A percentile compares a stretch with the other conserved stretches of the same genome.
These are phyloP conservation scores for Lecanoromycetidae sp. DNA, from an alignment of 2,329 filamentous ascomycete genomes.

Conservation along the genomic window DNA sequence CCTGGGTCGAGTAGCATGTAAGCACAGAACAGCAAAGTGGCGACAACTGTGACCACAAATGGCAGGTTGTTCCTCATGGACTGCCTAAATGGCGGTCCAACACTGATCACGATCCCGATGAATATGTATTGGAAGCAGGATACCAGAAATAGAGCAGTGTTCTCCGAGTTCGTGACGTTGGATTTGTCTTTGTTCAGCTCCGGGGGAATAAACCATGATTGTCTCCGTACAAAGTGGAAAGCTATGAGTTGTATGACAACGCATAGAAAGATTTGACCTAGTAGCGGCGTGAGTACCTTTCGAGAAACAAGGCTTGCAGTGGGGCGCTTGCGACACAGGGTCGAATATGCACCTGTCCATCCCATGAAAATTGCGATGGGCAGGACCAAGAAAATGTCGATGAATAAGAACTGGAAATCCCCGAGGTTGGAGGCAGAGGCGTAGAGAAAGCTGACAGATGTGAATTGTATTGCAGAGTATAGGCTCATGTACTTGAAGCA, in stretches of 20 bases:
- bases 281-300: constrained; percentile 77
- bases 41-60: constrained; percentile 64
- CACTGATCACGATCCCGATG: constrained; percentile 75
- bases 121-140: constrained; percentile 94
- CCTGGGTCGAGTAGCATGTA: constrained; percentile 75
- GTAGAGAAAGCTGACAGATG: constrained; percentile 91
- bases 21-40: constrained; percentile 53
- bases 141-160: constrained; percentile 77
- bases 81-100: constrained; percentile 82
- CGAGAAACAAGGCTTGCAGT: constrained; percentile 84
- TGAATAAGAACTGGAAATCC: constrained; percentile 96
- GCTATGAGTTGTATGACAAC: constrained; percentile 63
- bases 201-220: constrained; percentile 75
- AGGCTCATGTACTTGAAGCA: constrained; percentile 99
- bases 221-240: constrained; percentile 61
- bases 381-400: constrained; percentile 81
- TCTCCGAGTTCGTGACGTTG: constrained; percentile 84
- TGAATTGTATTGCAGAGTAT: constrained; percentile 99
- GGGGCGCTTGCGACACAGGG: constrained; percentile 70
- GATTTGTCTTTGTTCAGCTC: constrained; percentile 63
- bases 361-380: constrained; percentile 99
- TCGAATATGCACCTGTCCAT: constrained; percentile 75
- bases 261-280: constrained; percentile 78
- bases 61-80: constrained; percentile 70
- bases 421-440: constrained; percentile 86